Conservation (phyloP, 371 early-diverging fungal genomes). For the Mortierella sp. region DNA sequence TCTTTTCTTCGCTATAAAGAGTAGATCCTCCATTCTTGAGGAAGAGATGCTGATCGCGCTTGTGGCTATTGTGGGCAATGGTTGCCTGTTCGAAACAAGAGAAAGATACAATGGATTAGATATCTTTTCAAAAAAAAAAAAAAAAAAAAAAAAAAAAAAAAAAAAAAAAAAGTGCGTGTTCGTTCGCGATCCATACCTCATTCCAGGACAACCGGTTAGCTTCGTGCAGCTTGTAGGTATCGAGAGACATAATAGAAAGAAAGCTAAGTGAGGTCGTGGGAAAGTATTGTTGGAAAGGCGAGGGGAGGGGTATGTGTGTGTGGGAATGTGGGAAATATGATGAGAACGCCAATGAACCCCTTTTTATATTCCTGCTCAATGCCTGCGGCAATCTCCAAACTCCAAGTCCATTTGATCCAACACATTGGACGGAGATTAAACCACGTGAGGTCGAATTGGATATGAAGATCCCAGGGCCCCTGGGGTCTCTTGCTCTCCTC, state of each 20-base stretch:
- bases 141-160: background rate
- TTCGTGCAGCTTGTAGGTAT: conserved; percentile 21
- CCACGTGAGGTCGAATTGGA: too few relatives aligned
- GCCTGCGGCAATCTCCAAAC: background rate
- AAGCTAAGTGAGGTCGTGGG: background rate
- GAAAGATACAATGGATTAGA: background rate
- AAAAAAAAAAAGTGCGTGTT: background rate
- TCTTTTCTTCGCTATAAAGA: conserved; percentile 40
- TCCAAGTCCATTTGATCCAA: conserved; percentile 8
- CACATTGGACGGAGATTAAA: background rate
- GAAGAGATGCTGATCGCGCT: conserved; percentile 46
- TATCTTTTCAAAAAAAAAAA: background rate
- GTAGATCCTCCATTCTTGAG: conserved; percentile 46
- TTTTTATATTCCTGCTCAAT: too few relatives aligned
- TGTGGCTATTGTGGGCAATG: conserved; percentile 50
- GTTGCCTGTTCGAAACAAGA: conserved; percentile 11
- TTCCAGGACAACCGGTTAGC: conserved; percentile 50
- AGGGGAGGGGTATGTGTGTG: conserved; percentile 3
- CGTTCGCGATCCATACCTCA: conserved; percentile 11
- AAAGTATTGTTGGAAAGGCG: background rate
- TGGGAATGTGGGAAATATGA: background rate
- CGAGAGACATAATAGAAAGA: too few relatives aligned
- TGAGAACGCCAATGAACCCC: conserved; percentile 1
- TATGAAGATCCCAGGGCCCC: too few relatives aligned
- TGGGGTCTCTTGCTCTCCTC: too few relatives aligned